Conservation (phyloP, 192 early-diverging fungal species). For the Chytriomyces sp. region DNA sequence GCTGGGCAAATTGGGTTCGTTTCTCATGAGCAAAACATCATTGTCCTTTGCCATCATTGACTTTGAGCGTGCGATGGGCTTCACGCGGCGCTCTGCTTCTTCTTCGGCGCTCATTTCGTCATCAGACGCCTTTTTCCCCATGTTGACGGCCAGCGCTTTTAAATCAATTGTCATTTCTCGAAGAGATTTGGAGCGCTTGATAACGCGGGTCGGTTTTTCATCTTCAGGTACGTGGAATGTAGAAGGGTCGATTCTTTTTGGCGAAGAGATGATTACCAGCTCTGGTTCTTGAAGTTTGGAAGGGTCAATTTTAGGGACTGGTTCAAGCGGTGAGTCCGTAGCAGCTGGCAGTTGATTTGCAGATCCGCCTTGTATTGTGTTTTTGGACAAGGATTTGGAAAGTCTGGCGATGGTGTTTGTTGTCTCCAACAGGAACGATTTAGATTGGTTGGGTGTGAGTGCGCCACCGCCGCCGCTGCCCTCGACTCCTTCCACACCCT, state of each 20-base stretch:
- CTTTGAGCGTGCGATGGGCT: constrained; percentile 3
- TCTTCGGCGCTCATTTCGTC: neutral
- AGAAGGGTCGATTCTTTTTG: no score
- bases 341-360: no score
- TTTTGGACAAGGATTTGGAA: neutral
- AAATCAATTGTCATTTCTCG: neutral
- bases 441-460: neutral
- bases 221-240: neutral
- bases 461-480: neutral
- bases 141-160: neutral
- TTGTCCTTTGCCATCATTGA: constrained; percentile 10
- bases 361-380: neutral
- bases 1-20: neutral
- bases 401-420: neutral
- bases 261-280: neutral
- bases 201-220: neutral
- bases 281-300: neutral
- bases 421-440: neutral
- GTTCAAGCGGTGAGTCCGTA: neutral
- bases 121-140: neutral
- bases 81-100: neutral
- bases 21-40: constrained; percentile 2
- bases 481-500: neutral
- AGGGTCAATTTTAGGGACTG: neutral
- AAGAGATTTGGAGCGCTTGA: neutral